Conservation (phyloP, 2,329 filamentous ascomycete species). For the Epichloe amarillans region DNA sequence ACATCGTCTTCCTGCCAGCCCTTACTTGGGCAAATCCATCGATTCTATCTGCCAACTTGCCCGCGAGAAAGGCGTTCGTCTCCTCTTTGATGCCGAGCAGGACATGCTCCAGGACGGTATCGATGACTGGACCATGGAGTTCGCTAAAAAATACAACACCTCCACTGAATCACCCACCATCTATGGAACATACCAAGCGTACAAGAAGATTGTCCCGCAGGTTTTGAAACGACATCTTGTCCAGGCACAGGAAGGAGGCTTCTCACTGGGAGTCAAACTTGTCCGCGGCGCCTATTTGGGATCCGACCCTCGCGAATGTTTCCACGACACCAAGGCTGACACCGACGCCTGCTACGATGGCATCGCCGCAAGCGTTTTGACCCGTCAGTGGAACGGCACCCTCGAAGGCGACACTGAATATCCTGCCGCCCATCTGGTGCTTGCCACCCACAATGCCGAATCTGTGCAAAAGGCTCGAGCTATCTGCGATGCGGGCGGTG, state of each 20-base stretch:
- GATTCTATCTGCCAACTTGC: slow-evolving; percentile 64
- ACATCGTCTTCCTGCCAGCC: slow-evolving; percentile 47
- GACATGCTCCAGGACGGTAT: slow-evolving; percentile 66
- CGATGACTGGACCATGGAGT: slow-evolving; percentile 64
- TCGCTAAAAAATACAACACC: slow-evolving; percentile 67
- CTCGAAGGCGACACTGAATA: slow-evolving; percentile 30
- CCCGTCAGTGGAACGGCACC: slow-evolving; percentile 29
- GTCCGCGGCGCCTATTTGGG: slow-evolving; percentile 64
- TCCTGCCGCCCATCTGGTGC: slow-evolving; percentile 49
- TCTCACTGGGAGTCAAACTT: slow-evolving; percentile 60
- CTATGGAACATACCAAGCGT: slow-evolving; percentile 71
- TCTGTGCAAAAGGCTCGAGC: slow-evolving; percentile 48
- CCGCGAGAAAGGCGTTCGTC: slow-evolving; percentile 50
- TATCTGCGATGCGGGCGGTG: slow-evolving; percentile 32
- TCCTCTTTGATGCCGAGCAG: slow-evolving; percentile 83
- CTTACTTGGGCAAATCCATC: slow-evolving; percentile 54
- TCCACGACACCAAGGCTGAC: slow-evolving; percentile 58
- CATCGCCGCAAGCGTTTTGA: slow-evolving; percentile 54
- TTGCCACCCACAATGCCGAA: slow-evolving; percentile 72
- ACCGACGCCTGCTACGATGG: slow-evolving; percentile 63
- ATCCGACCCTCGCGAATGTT: slow-evolving; percentile 54
- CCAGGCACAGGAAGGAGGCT: slow-evolving; percentile 42
- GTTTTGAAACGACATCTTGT: slow-evolving; percentile 47
- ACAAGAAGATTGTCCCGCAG: slow-evolving; percentile 49
- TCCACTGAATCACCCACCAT: slow-evolving; percentile 51